Evolutionary conservation across 228 moss, liverwort and hornwort genomes (phyloP).

Genomic region (Sphagnum fallax): DNA sequence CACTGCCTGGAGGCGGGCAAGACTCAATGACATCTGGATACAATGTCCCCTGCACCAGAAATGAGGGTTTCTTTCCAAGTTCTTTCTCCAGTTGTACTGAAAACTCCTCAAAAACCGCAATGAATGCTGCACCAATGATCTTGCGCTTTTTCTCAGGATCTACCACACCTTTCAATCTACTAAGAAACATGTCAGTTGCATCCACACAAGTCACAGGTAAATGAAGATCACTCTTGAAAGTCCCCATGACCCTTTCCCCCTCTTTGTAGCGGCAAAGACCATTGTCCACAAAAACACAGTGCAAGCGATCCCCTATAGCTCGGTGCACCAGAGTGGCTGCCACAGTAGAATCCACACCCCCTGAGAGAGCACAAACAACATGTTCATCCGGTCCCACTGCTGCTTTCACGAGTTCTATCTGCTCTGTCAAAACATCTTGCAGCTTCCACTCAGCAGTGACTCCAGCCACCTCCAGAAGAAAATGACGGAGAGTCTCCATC

Average conservation of each 20-base stretch:
- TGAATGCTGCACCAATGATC: constrained; percentile 80
- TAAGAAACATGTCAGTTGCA: constrained; percentile 63
- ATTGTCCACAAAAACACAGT: constrained; percentile 81
- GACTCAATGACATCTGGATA: constrained; percentile 91
- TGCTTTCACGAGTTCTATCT: constrained; percentile 43
- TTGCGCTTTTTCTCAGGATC: constrained; percentile 79
- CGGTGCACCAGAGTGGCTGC: constrained; percentile 75
- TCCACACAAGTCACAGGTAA: constrained; percentile 75
- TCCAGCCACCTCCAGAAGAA: constrained; percentile 57
- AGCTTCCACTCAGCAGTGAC: constrained; percentile 66
- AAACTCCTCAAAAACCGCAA: constrained; percentile 76
- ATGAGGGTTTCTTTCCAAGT: constrained; percentile 56
- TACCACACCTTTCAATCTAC: constrained; percentile 75
- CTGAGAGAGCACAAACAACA: constrained; percentile 71
- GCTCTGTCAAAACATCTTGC: constrained; percentile 51
- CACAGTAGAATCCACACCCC: constrained; percentile 81
- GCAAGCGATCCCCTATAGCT: constrained; percentile 74
- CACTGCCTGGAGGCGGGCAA: constrained; percentile 76
- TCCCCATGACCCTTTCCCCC: constrained; percentile 74
- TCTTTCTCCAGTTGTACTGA: constrained; percentile 51
- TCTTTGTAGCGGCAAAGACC: constrained; percentile 75
- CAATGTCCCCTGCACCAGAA: constrained; percentile 75
- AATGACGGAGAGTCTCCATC: constrained; percentile 54
- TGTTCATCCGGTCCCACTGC: constrained; percentile 57
- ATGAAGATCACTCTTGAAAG: constrained; percentile 68